phyloP scores from a whole-genome alignment of 192 early-diverging fungal species.

The Backusella luteola region DNA sequence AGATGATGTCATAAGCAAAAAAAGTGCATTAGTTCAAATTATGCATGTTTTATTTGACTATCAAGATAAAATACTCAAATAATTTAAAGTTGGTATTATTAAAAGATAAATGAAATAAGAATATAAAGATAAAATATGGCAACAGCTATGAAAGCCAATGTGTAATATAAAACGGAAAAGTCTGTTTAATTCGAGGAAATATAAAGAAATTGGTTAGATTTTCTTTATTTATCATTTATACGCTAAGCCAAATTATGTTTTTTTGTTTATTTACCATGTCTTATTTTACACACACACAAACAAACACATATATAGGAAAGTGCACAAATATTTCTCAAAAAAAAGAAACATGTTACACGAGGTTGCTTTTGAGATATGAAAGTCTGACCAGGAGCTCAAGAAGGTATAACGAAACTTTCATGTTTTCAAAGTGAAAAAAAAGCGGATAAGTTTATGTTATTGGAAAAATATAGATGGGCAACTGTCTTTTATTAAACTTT shows the following conservation, averaged over 20 bases:
- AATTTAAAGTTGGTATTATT: background rate
- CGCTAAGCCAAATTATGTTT: background rate
- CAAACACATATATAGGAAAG: background rate
- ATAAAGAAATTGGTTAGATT: background rate
- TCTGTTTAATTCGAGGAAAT: background rate
- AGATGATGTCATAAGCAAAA: background rate
- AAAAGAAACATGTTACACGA: background rate
- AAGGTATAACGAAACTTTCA: background rate
- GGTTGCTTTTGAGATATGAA: background rate
- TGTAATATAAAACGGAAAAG: background rate
- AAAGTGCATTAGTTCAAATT: background rate
- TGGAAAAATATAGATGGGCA: background rate
- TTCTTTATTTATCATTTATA: background rate
- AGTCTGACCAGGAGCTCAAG: background rate
- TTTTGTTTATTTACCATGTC: background rate
- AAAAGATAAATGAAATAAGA: background rate
- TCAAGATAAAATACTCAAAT: background rate
- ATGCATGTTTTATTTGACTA: background rate
- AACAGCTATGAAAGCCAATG: background rate
- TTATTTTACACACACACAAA: background rate
- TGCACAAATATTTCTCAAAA: background rate
- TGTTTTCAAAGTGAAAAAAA: background rate
- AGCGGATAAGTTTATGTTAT: background rate
- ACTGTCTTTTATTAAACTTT: background rate
- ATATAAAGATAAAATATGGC: background rate